Percentiles rank a stretch among this genome's conserved stretches.
Conservation (phyloP, 1,284 basidiomycete species). For the Coniophora puteana region DNA sequence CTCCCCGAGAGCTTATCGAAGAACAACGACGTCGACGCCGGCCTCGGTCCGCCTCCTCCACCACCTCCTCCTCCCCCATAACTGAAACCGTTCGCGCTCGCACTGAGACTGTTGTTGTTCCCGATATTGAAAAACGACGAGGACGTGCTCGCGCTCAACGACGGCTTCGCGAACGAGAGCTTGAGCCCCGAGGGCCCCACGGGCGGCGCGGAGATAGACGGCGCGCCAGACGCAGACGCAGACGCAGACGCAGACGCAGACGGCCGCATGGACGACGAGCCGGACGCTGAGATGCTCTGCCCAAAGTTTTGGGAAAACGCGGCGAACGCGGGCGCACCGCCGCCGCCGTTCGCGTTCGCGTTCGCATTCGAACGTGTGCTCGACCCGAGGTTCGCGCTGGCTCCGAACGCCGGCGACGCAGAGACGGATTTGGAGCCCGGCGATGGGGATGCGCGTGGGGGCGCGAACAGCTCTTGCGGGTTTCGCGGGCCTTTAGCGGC, state of each 20-base stretch:
- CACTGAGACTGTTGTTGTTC: background rate
- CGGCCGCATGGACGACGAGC: too few relatives aligned
- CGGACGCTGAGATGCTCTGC: too few relatives aligned
- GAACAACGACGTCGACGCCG: constrained; percentile 31
- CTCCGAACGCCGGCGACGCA: too few relatives aligned
- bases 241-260: background rate
- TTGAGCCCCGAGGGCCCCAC: constrained; percentile 3
- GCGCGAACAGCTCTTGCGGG: too few relatives aligned
- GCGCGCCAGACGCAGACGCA: background rate
- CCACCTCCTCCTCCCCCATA: constrained; percentile 8
- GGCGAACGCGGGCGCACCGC: too few relatives aligned
- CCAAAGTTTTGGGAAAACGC: too few relatives aligned
- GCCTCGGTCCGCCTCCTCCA: constrained; percentile 12
- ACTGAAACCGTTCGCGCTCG: background rate
- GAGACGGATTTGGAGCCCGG: constrained; percentile 13
- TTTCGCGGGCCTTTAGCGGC: constrained; percentile 9
- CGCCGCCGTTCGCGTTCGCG: too few relatives aligned
- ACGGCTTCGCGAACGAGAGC: constrained; percentile 10
- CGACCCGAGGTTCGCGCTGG: too few relatives aligned
- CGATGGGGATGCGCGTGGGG: too few relatives aligned
- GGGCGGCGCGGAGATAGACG: too few relatives aligned
- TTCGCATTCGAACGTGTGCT: too few relatives aligned
- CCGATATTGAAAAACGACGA: background rate
- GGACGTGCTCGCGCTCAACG: background rate
- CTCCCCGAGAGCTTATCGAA: constrained; percentile 41